phyloP scores from a whole-genome alignment of 2,329 filamentous ascomycete species.

The Aspergillus jensenii region DNA sequence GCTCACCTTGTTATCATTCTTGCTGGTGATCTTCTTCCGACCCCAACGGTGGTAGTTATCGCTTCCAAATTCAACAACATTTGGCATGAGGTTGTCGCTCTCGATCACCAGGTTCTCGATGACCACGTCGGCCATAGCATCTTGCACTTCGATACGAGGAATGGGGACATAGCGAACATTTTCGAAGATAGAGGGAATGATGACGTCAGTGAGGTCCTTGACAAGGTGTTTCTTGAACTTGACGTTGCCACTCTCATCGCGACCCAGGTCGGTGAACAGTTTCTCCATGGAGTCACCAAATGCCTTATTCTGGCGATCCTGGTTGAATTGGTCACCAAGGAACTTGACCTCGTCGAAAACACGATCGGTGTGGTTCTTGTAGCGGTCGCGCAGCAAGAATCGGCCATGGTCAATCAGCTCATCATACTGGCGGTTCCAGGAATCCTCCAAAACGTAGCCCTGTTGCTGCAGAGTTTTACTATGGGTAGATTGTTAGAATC shows the following conservation, averaged over 20 bases:
- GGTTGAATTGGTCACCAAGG: slow-evolving; percentile 81
- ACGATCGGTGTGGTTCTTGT: slow-evolving; percentile 80
- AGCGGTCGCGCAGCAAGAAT: slow-evolving; percentile 84
- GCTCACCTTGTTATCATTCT: slow-evolving; percentile 71
- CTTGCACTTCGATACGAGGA: slow-evolving; percentile 89
- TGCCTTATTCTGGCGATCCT: slow-evolving; percentile 80
- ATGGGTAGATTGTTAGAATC: slow-evolving; percentile 9
- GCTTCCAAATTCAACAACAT: slow-evolving; percentile 80
- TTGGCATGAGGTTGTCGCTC: slow-evolving; percentile 95
- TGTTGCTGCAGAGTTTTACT: slow-evolving; percentile 80
- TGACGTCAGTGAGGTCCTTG: slow-evolving; percentile 84
- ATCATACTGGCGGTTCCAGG: slow-evolving; percentile 79
- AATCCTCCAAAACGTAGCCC: slow-evolving; percentile 84
- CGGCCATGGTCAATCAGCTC: slow-evolving; percentile 79
- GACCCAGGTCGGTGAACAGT: slow-evolving; percentile 86
- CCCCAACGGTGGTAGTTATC: slow-evolving; percentile 97
- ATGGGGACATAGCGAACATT: slow-evolving; percentile 87
- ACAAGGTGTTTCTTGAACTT: slow-evolving; percentile 90
- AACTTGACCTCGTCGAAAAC: slow-evolving; percentile 90
- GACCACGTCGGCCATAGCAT: slow-evolving; percentile 78
- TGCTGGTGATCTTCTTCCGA: slow-evolving; percentile 80
- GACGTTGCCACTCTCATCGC: slow-evolving; percentile 78
- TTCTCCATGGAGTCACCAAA: slow-evolving; percentile 76
- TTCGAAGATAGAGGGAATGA: slow-evolving; percentile 79
- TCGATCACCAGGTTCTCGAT: slow-evolving; percentile 95